Evolutionary conservation across 2,329 filamentous ascomycete genomes (phyloP).

Genomic region (Chrysoporthe cubensis): DNA sequence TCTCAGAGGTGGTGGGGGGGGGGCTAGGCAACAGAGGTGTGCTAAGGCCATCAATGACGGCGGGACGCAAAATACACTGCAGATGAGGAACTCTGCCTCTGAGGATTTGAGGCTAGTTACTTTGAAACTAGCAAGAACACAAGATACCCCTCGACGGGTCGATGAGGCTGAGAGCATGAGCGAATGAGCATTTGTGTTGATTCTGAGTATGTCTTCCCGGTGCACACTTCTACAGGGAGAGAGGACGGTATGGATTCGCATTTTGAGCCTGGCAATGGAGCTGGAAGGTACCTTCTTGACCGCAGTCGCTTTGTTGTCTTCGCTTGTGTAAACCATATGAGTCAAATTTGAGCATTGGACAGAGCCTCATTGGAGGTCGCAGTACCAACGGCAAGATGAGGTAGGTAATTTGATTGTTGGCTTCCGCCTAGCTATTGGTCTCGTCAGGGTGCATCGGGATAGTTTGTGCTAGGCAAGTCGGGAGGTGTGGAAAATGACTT

Average conservation of each 20-base stretch:
- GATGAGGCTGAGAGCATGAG: too few species aligned
- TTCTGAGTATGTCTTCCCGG: background rate
- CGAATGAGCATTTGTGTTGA: background rate
- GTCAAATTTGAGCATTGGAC: background rate
- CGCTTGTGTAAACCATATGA: background rate
- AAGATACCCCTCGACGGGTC: background rate
- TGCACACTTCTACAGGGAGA: background rate
- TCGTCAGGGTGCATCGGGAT: too few species aligned
- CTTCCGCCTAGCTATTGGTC: too few species aligned
- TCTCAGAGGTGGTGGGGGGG: background rate
- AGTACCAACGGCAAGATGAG: background rate
- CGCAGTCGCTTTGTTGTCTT: background rate
- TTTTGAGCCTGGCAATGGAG: background rate
- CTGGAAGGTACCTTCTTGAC: background rate
- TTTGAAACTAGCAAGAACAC: background rate
- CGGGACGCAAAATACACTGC: conserved; percentile 6
- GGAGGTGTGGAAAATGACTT: background rate
- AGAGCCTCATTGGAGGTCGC: background rate
- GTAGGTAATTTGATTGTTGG: background rate
- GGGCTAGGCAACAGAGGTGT: background rate
- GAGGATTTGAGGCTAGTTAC: background rate
- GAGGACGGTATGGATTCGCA: background rate
- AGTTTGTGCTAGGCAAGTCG: too few species aligned
- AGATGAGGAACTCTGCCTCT: conserved; percentile 5
- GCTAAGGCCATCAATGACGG: background rate